These are phyloP conservation scores for Veloporphyrellus conicus DNA, from an alignment of 1,284 basidiomycete genomes.

Conservation along the genomic window DNA sequence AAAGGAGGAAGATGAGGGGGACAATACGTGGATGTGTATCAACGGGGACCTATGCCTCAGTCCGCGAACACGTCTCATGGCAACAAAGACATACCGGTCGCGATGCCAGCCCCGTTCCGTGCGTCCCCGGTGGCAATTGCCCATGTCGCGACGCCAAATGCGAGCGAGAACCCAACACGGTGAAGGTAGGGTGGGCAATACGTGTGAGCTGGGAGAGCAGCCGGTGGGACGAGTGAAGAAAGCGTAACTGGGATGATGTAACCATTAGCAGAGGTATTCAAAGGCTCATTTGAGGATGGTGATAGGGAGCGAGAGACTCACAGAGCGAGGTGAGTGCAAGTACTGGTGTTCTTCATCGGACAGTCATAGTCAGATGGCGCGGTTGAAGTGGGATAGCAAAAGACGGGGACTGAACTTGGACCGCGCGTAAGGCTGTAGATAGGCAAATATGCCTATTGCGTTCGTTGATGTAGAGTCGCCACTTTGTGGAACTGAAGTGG, in stretches of 20 bases:
- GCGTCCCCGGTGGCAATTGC: constrained; percentile 39
- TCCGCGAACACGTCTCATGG: not conserved
- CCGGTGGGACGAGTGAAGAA: constrained; percentile 37
- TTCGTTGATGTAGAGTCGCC: constrained; percentile 2
- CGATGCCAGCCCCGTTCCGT: constrained; percentile 44
- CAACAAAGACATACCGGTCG: constrained; percentile 35
- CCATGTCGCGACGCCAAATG: constrained; percentile 46
- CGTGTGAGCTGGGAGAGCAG: constrained; percentile 19
- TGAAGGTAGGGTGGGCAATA: constrained; percentile 42
- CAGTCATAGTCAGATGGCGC: constrained; percentile 15
- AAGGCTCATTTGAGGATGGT: not conserved
- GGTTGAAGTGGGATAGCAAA: not conserved
- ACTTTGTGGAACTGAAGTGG: constrained; percentile 1
- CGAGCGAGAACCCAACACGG: constrained; percentile 42
- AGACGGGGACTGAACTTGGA: constrained; percentile 30
- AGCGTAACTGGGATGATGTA: constrained; percentile 31
- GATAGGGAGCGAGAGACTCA: constrained; percentile 14
- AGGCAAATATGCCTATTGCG: constrained; percentile 25
- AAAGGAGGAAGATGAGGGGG: too few relatives aligned
- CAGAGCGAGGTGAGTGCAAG: constrained; percentile 31
- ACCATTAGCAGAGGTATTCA: not conserved
- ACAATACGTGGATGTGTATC: too few relatives aligned
- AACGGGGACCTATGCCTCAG: not conserved
- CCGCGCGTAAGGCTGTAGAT: constrained; percentile 29
- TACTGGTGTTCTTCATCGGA: constrained; percentile 21